Base-by-base conservation (phyloP, 371 early-diverging fungal genomes). In the Rhizomucor pusillus region DNA sequence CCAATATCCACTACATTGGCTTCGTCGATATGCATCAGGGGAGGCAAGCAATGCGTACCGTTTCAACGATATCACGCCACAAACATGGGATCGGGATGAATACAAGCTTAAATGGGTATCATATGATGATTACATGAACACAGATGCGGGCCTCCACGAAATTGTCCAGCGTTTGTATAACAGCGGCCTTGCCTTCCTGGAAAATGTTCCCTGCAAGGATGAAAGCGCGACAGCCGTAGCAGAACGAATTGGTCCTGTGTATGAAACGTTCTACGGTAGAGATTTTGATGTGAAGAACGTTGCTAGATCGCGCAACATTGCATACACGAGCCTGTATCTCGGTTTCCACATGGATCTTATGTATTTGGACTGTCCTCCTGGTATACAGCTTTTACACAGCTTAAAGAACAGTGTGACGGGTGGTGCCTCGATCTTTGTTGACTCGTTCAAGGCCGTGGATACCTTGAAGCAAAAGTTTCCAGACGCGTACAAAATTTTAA, bases 331-430 rank as follows among this genome's bases (percentile, higher is more conserved):
- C 53, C 67, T 93, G 25, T 82, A 86, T 57, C 79, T 94, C 13
- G 93, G 91, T 1, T 82, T 91, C 51, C 95, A 94, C 65, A 94
- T 94, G 95, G 95, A 94, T 79, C 73, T 94, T 48, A 73, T 93
- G 93, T 91, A 77, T 39, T 23, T 71, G 67, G 93, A 94, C 60
- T 73, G 89, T 6, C 94, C 95, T 5, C 94, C 95, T 3, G 94
- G 91, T 0, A 61, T 94, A 22, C 94, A 94, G 62, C 67, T 93
- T 34, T 74, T 93, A 36, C 93, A 93, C 59, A 82, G 87, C 60
- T 71, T 93, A 36, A 71, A 89, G 47, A 92, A 93, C 67, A 73
- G 73, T 7, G 93, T 89, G 7, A 83, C 70, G 0, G 94, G 94
- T 37, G 95, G 95, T 0, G 70, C 82, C 5, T 86, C 85, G 43